Percentiles rank a stretch among this genome's conserved stretches.
These are phyloP conservation scores for Quercus suber DNA, from an alignment of 306 rosid genomes.

Conservation along the genomic window DNA sequence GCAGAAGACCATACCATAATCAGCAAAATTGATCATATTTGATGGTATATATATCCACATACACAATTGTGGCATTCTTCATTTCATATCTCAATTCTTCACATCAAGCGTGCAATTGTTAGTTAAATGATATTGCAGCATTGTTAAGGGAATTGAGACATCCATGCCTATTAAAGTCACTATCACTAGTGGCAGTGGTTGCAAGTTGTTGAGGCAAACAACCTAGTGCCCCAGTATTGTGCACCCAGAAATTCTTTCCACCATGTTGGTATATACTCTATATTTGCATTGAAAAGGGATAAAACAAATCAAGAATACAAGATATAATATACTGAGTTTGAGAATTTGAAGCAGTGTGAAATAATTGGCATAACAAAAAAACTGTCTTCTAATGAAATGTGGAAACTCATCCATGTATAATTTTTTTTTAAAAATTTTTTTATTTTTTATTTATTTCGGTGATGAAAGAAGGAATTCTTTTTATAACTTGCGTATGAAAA, in stretches of 20 bases:
- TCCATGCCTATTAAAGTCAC: constrained; percentile 12
- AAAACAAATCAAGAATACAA: too few relatives aligned
- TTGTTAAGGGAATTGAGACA: constrained; percentile 24
- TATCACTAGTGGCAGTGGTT: not conserved
- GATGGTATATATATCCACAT: constrained; percentile 26
- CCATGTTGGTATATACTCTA: constrained; percentile 17
- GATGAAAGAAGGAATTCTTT: not conserved
- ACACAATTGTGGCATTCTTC: constrained; percentile 23
- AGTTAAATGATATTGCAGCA: constrained; percentile 25
- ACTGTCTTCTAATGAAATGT: not conserved
- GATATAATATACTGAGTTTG: not conserved
- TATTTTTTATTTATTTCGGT: not conserved
- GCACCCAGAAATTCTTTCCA: constrained; percentile 27
- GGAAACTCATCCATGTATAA: not conserved
- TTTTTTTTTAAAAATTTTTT: too few relatives aligned
- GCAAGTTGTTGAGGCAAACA: constrained; percentile 28
- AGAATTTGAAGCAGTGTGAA: not conserved
- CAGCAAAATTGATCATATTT: constrained; percentile 13
- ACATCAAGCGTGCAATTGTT: constrained; percentile 8
- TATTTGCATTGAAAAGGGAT: not conserved
- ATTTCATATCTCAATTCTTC: constrained; percentile 22
- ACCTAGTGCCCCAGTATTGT: constrained; percentile 31
- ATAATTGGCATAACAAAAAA: not conserved
- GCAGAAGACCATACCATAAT: constrained; percentile 5
- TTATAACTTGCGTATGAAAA: not conserved